A percentile compares a stretch with the other conserved stretches of the same genome.
phyloP scores from a whole-genome alignment of 2,329 filamentous ascomycete genomes.

The Botrytis galanthina region DNA sequence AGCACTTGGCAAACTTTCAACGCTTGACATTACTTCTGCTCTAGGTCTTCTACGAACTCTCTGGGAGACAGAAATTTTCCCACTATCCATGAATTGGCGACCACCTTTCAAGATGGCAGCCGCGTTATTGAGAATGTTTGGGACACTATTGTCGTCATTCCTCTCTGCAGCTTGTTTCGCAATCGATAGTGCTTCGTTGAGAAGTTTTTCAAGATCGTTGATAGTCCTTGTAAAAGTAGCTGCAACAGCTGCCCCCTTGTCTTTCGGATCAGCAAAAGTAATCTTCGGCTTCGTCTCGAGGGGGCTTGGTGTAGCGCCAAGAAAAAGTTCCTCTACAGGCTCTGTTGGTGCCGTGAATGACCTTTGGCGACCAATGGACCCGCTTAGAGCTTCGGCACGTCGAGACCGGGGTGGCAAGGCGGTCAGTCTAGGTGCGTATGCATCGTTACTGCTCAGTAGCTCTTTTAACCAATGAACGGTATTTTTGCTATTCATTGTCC shows the following conservation, averaged over 20 bases:
- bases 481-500: conserved; percentile 24
- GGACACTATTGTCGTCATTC: conserved; percentile 27
- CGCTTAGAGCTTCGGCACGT: conserved; percentile 19
- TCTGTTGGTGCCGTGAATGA: conserved; percentile 23
- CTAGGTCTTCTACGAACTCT: not conserved
- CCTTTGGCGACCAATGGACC: conserved; percentile 17
- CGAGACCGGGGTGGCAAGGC: conserved; percentile 32
- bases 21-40: conserved; percentile 21
- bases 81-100: conserved; percentile 22
- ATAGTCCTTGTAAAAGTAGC: conserved; percentile 40
- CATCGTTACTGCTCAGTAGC: conserved; percentile 30
- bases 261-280: conserved; percentile 11
- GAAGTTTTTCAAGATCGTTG: conserved; percentile 39
- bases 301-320: conserved; percentile 22
- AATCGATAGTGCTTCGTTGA: conserved; percentile 41
- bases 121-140: conserved; percentile 29
- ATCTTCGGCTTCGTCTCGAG: conserved; percentile 13
- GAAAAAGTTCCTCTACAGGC: conserved; percentile 24
- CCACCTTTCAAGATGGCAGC: conserved; percentile 30
- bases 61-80: not conserved
- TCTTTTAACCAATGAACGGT: conserved; percentile 36
- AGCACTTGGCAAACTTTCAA: conserved; percentile 27
- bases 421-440: conserved; percentile 35
- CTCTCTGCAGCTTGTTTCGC: conserved; percentile 39
- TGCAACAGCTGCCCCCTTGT: conserved; percentile 26